Evolutionary conservation across 495 filamentous ascomycete genomes (phyloP).

Genomic region (Xylaria castorea): DNA sequence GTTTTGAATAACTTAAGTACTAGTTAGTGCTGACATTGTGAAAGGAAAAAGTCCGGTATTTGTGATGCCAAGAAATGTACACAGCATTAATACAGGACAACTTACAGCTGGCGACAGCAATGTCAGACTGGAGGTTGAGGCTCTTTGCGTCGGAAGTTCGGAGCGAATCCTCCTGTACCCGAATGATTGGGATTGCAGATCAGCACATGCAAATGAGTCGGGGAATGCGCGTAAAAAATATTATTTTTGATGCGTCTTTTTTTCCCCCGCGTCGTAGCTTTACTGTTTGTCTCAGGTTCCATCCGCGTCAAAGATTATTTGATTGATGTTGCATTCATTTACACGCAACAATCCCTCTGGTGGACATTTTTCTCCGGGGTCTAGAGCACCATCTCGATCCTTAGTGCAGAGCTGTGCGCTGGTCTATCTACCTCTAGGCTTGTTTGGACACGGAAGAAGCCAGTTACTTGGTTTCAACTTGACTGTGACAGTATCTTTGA

Average conservation of each 20-base stretch:
- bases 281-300: background rate
- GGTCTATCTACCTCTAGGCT: background rate
- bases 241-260: background rate
- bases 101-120: background rate
- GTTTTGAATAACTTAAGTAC: background rate
- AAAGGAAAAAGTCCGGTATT: background rate
- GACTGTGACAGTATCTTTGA: background rate
- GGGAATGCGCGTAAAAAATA: background rate
- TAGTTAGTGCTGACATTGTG: background rate
- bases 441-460: background rate
- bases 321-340: background rate
- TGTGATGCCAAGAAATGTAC: background rate
- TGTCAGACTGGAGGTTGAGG: background rate
- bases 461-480: background rate
- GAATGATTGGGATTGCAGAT: background rate
- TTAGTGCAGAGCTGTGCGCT: background rate
- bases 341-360: background rate
- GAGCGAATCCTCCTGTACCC: conserved; percentile 15
- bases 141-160: conserved; percentile 14
- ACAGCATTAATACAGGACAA: background rate
- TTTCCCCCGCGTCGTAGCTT: background rate
- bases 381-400: background rate
- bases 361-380: conserved; percentile 5
- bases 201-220: background rate
- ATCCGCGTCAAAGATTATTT: background rate